These are phyloP conservation scores for Curvularia hawaiiensis DNA, from an alignment of 2,329 filamentous ascomycete genomes.

Conservation along the genomic window DNA sequence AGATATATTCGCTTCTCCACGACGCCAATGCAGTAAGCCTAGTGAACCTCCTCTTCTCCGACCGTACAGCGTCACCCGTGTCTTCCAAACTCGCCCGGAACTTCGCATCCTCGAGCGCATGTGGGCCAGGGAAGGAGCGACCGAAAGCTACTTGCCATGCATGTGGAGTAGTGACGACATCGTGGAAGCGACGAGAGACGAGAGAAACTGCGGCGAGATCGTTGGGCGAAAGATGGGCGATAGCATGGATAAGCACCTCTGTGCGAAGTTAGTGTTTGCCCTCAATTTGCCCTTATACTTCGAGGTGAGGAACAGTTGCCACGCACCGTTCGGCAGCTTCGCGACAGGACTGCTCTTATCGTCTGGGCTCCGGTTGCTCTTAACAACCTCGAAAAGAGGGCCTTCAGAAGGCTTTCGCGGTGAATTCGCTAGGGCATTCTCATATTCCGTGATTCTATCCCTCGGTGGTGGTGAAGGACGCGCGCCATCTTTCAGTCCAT, in stretches of 20 bases:
- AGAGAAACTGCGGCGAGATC: constrained; percentile 82
- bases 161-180: constrained; percentile 85
- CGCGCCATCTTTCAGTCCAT: constrained; percentile 36
- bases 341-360: constrained; percentile 57
- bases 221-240: constrained; percentile 87
- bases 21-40: constrained; percentile 83
- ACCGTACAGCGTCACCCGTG: constrained; percentile 58
- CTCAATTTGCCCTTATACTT: neutral
- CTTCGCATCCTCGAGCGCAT: constrained; percentile 54
- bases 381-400: constrained; percentile 59
- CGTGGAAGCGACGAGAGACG: constrained; percentile 86
- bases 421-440: constrained; percentile 52
- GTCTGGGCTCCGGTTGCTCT: constrained; percentile 51
- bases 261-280: constrained; percentile 22
- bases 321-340: constrained; percentile 80
- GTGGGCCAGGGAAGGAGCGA: constrained; percentile 83
- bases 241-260: constrained; percentile 91
- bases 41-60: constrained; percentile 79
- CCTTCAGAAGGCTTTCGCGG: constrained; percentile 49
- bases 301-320: neutral
- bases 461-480: constrained; percentile 42
- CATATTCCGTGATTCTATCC: constrained; percentile 62
- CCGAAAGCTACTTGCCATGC: constrained; percentile 93
- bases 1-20: constrained; percentile 94
- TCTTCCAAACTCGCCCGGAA: constrained; percentile 53